Base-by-base conservation (phyloP, 148 eudicot genomes). In the Camellia lanceoleosa region DNA sequence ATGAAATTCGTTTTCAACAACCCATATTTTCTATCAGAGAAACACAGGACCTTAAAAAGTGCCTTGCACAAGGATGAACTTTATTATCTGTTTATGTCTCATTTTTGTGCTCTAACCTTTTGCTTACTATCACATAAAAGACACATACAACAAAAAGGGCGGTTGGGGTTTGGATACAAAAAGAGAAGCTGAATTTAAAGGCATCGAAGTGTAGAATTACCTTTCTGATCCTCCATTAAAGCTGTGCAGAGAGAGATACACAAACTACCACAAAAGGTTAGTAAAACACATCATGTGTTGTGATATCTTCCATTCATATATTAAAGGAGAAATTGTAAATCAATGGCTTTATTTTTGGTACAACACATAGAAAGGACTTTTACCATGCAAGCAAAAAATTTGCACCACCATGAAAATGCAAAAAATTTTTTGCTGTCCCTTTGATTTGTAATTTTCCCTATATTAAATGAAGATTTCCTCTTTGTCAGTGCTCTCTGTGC, bases 401-500 rank as follows among this genome's bases (percentile, higher is more conserved):
- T 30, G 38, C 1, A 30, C 38, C 38, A 30, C 38, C 38, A 30
- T 30, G 38, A 1, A 30, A 30, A 30, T 30, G 38, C 38, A 30
- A 30, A 30, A 1, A 1, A 1, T 30, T 30, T 30, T 23, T 23
- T 23, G 0, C 30, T 23, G 30, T 23, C 30, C 30, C 30, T 0
- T 23, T 30, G 38, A 30, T 30, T 30, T 30, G 38, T 30, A 30
- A 30, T 30, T 30, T 30, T 30, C 38, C 38, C 1, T 30, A 30
- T 30, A 30, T 30, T 30, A 30, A 30, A 16, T 68, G 14, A 69
- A 84, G 78, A 84, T 81, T 78, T 79, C 61, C 67, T 74, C 76
- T 73, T 54, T 83, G 81, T 68, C 74, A 38, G 76, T 79, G 79
- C 76, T 14, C 18, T 73, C 23, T 80, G 43, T 46, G 73, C 41